Evolutionary conservation across 495 filamentous ascomycete species (phyloP), one percentile per base, ranked within the genome.

Genomic region (Entonaema liquescens): DNA sequence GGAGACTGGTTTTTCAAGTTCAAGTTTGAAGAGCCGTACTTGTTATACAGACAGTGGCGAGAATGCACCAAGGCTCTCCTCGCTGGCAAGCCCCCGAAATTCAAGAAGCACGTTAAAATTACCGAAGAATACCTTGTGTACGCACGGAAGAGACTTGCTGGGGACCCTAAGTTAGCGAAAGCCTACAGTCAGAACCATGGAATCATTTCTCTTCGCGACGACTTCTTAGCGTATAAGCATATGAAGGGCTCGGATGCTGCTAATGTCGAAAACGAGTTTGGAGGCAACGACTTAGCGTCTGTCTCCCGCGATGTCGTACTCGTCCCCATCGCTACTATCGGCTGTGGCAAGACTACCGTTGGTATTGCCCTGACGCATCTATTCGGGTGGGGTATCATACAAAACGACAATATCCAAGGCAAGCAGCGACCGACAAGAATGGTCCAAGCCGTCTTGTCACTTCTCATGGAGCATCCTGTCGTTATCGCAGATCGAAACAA

Each of bases 1-100:
- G 82, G 86, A 17, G 93, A 98, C 78, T 99, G 95, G 95, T 98
- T 99, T 81, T 99, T 98, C 89, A 99, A 99, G 78, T 99, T 93
- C 86, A 99, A 99, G 82, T 99, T 98, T 59, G 95, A 99, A 77
- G 96, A 99, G 81, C 95, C 95, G 0, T 99, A 99, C 78, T 81
- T 99, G 70, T 93, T 99, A 92, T 99, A 97, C 76, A 89, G 95
- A 35, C 96, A 98, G 80, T 99, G 95, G 95, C 91, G 95, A 38
- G 95, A 98, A 82, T 95, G 90, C 77, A 99, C 95, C 26, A 99
- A 98, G 79, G 85, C 93, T 11, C 82, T 98, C 55, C 97, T 98
- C 59, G 61, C 83, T 2, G 93, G 93, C 11, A 91, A 86, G 73
- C 78, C 86, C 23, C 92, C 93, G 9, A 91, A 86, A 61, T 90